These are phyloP conservation scores for Myxozyma geophila DNA, from an alignment of 805 yeast genomes.

Conservation along the genomic window DNA sequence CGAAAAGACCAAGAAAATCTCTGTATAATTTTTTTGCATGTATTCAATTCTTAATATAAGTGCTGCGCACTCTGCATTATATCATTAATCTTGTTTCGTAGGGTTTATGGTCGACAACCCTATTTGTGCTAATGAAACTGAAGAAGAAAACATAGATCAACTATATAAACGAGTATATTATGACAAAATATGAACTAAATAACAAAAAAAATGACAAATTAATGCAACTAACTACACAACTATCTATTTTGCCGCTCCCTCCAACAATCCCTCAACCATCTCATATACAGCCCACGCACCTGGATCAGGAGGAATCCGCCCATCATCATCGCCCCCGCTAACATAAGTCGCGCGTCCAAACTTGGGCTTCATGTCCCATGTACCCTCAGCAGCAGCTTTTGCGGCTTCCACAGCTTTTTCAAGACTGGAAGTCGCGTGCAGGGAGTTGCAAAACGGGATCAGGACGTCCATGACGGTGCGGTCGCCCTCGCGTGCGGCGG, in stretches of 20 bases:
- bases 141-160: neutral
- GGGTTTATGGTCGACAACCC: too few relatives aligned
- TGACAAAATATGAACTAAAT: neutral
- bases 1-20: constrained; percentile 10
- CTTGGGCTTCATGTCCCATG: constrained; percentile 75
- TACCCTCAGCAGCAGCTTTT: constrained; percentile 78
- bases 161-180: neutral
- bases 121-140: neutral
- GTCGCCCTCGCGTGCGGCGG: constrained; percentile 86
- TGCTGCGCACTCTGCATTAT: too few relatives aligned
- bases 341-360: constrained; percentile 96
- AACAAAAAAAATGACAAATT: neutral
- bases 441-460: constrained; percentile 78
- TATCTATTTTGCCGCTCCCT: constrained; percentile 17
- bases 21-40: neutral
- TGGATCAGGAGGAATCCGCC: constrained; percentile 74
- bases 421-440: constrained; percentile 57
- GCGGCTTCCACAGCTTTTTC: constrained; percentile 61
- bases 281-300: constrained; percentile 88
- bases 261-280: constrained; percentile 51
- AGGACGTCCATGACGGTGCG: constrained; percentile 87
- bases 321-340: constrained; percentile 42
- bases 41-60: too few relatives aligned
- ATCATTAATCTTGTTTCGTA: too few relatives aligned
- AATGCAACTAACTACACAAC: neutral